Conservation (phyloP, 106 monocot species). For the Iris macrosiphon region DNA sequence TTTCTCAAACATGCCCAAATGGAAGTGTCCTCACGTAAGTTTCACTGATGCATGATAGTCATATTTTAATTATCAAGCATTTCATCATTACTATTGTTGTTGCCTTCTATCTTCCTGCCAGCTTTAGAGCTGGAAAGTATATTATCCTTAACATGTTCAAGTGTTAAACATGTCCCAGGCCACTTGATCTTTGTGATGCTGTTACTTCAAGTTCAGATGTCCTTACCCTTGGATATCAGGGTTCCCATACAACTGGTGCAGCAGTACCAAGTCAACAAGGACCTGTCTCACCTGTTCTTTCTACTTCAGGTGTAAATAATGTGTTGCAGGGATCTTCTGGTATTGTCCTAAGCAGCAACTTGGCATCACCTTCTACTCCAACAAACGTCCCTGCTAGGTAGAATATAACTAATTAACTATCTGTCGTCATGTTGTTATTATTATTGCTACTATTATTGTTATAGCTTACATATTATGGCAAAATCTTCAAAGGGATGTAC, state of each 20-base stretch:
- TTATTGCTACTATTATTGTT: no score
- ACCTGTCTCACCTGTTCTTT: constrained; percentile 38
- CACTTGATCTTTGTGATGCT: constrained; percentile 83
- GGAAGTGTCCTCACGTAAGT: constrained; percentile 61
- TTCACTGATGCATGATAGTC: not conserved
- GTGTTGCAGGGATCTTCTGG: constrained; percentile 58
- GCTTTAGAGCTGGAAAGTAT: no score
- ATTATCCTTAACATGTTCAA: no score
- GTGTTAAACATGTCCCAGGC: constrained; percentile 36
- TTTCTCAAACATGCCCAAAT: constrained; percentile 82
- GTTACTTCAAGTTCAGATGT: constrained; percentile 39
- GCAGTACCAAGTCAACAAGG: constrained; percentile 41
- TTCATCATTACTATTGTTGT: no score
- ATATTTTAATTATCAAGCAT: no score
- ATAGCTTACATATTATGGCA: not conserved
- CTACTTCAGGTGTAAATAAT: constrained; percentile 38
- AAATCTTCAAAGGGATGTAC: constrained; percentile 52
- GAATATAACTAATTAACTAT: not conserved
- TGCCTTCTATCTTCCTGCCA: no score
- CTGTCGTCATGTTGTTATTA: not conserved
- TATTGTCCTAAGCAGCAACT: constrained; percentile 42
- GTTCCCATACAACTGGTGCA: constrained; percentile 40
- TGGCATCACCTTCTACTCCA: constrained; percentile 45
- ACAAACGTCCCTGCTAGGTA: constrained; percentile 57
- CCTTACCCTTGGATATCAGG: constrained; percentile 37